Evolutionary conservation across 257 asterid species (phyloP).

Genomic region (Prunella vulgaris): DNA sequence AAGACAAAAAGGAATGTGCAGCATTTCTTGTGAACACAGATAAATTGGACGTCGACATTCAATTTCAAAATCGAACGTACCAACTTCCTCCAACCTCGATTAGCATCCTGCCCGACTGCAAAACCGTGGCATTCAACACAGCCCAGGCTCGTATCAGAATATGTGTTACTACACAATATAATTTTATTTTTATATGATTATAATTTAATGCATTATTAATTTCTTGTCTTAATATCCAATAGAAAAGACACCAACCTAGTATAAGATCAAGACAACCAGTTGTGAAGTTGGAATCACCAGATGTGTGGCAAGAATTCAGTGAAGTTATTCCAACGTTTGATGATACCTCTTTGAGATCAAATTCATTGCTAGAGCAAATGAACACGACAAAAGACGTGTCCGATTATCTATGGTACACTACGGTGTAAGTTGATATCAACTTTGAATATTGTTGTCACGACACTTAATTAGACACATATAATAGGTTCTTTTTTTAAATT

Average conservation of each 20-base stretch:
- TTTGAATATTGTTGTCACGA: background rate
- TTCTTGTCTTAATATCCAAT: slow-evolving; percentile 1
- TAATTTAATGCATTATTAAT: background rate
- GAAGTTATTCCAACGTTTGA: slow-evolving; percentile 49
- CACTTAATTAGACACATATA: too few relatives aligned
- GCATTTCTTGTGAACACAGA: slow-evolving; percentile 75
- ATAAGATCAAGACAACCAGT: slow-evolving; percentile 43
- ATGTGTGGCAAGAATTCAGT: slow-evolving; percentile 50
- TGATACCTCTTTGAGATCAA: slow-evolving; percentile 38
- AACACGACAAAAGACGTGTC: slow-evolving; percentile 71
- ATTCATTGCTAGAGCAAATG: slow-evolving; percentile 70
- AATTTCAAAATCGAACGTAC: slow-evolving; percentile 42
- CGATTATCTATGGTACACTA: slow-evolving; percentile 85
- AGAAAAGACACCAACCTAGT: slow-evolving; percentile 46
- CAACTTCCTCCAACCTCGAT: slow-evolving; percentile 63
- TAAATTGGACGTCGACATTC: slow-evolving; percentile 28
- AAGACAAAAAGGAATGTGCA: slow-evolving; percentile 58
- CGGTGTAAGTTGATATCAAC: slow-evolving; percentile 38
- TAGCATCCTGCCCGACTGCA: slow-evolving; percentile 88
- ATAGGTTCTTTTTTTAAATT: too few relatives aligned
- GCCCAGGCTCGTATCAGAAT: slow-evolving; percentile 50
- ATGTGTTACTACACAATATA: background rate
- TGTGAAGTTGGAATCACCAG: slow-evolving; percentile 40
- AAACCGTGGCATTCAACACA: slow-evolving; percentile 64
- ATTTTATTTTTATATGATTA: background rate